Conservation (phyloP, 495 filamentous ascomycete species). For the Talaromyces borbonicus region DNA sequence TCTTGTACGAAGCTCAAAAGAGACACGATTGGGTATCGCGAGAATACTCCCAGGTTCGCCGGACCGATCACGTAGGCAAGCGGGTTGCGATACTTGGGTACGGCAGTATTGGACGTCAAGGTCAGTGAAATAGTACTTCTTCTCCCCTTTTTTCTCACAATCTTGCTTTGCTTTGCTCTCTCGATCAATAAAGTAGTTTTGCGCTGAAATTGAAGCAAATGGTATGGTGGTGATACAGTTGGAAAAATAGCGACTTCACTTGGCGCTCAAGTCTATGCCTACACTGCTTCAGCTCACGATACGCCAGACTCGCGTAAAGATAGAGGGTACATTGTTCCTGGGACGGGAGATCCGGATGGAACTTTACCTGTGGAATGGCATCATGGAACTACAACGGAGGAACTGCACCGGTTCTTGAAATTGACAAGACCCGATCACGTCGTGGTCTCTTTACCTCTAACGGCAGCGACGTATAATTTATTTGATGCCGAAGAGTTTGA, state of each 20-base stretch:
- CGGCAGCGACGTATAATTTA: constrained; percentile 46
- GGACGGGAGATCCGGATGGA: constrained; percentile 63
- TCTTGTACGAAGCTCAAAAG: constrained; percentile 35
- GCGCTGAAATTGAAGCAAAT: too few species aligned
- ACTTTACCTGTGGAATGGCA: constrained; percentile 56
- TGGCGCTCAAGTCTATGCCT: constrained; percentile 75
- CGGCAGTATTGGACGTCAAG: constrained; percentile 72
- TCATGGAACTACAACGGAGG: constrained; percentile 44
- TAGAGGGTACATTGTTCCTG: constrained; percentile 52
- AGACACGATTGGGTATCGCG: constrained; percentile 27
- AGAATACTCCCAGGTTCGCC: background rate
- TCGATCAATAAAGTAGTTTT: background rate
- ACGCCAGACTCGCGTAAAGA: constrained; percentile 45
- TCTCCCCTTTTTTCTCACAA: background rate
- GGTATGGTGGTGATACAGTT: constrained; percentile 22
- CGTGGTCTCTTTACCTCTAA: constrained; percentile 57
- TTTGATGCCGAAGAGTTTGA: constrained; percentile 51
- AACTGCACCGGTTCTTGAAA: constrained; percentile 49
- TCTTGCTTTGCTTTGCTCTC: constrained; percentile 1
- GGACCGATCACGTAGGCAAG: constrained; percentile 44
- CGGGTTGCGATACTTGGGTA: constrained; percentile 72
- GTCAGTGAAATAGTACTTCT: constrained; percentile 13
- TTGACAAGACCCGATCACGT: constrained; percentile 55
- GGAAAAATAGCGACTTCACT: constrained; percentile 59
- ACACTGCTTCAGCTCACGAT: constrained; percentile 52